Evolutionary conservation across 2,329 filamentous ascomycete species (phyloP).

Genomic region (Ploettnerulaceae sp.): DNA sequence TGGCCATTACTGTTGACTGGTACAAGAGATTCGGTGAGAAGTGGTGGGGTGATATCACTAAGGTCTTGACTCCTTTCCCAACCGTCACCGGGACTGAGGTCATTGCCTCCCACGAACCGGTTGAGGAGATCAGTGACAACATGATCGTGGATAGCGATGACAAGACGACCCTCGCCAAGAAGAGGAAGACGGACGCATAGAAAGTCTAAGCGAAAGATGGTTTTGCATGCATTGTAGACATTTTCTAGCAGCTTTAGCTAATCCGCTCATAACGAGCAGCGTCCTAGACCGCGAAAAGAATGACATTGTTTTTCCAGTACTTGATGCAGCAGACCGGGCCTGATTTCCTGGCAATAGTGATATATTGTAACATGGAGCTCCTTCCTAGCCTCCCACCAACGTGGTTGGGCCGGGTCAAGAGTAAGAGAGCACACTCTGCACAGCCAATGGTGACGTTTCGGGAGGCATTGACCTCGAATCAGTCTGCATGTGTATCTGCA

Average conservation of each 20-base stretch:
- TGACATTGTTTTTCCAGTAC: neutral
- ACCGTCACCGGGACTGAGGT: constrained; percentile 53
- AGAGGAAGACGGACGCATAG: constrained; percentile 24
- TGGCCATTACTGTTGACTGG: constrained; percentile 64
- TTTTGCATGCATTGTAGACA: neutral
- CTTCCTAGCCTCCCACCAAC: neutral
- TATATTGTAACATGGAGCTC: neutral
- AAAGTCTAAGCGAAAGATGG: neutral
- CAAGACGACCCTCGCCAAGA: constrained; percentile 29
- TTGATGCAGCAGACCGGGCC: neutral
- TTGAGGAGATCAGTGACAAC: constrained; percentile 31
- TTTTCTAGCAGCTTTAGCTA: neutral
- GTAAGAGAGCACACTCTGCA: too few relatives aligned
- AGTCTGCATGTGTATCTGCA: neutral
- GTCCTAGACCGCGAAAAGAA: constrained; percentile 8
- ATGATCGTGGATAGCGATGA: constrained; percentile 21
- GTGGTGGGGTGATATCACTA: constrained; percentile 70
- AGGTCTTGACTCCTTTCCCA: constrained; percentile 64
- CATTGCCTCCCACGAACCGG: constrained; percentile 36
- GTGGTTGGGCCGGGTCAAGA: neutral
- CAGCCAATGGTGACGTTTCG: too few relatives aligned
- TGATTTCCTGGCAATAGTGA: too few relatives aligned
- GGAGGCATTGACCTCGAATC: neutral
- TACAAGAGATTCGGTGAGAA: constrained; percentile 60
- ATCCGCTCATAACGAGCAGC: neutral